phyloP scores from a whole-genome alignment of 2,329 filamentous ascomycete genomes.

The Colletotrichum sp. region DNA sequence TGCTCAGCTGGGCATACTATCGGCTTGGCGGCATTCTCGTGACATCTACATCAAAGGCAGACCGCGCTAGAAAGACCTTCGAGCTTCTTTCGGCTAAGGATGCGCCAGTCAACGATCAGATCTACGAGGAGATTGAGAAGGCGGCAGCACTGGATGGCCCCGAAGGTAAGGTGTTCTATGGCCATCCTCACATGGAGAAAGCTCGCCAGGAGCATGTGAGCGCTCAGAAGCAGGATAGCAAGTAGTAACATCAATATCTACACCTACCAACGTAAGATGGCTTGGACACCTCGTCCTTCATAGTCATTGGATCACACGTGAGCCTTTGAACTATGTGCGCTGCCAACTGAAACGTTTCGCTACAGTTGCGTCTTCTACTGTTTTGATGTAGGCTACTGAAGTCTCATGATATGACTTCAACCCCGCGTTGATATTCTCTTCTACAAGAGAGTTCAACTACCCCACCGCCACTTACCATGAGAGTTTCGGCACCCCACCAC shows the following conservation, averaged over 20 bases:
- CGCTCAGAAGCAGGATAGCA: not conserved
- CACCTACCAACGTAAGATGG: accelerated
- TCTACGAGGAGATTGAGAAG: not conserved
- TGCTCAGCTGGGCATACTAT: not conserved
- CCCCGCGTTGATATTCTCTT: not conserved
- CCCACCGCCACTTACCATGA: not conserved
- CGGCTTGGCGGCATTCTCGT: not conserved
- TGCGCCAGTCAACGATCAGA: not conserved
- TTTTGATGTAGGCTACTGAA: not conserved
- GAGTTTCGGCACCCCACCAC: not conserved
- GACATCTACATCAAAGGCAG: not conserved
- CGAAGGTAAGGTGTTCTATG: not conserved
- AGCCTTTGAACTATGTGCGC: not conserved
- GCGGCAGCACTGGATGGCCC: not conserved
- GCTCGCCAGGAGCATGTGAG: not conserved
- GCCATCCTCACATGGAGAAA: not conserved
- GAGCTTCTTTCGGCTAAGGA: not conserved
- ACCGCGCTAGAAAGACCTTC: not conserved
- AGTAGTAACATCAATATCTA: not conserved
- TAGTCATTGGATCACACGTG: not conserved
- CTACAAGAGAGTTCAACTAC: not conserved
- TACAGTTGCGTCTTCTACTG: not conserved
- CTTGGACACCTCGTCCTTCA: not conserved
- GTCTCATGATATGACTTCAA: not conserved
- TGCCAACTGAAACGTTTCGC: not conserved